These are phyloP conservation scores for Clathrospora elynae DNA, from an alignment of 2,329 filamentous ascomycete species.

Conservation along the genomic window DNA sequence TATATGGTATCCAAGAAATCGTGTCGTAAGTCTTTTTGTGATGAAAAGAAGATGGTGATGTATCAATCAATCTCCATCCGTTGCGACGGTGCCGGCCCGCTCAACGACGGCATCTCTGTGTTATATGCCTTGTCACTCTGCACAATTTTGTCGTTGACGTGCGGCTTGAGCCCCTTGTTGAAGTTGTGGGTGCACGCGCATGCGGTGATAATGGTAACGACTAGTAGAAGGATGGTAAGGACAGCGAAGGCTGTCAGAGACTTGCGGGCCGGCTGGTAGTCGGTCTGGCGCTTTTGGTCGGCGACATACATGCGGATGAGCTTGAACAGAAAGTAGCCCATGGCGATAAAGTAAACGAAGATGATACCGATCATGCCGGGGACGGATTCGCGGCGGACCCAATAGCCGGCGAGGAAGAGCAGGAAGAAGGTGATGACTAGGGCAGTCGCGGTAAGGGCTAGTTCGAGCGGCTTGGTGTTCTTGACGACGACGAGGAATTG, in stretches of 20 bases:
- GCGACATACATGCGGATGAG: conserved; percentile 88
- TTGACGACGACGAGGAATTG: conserved; percentile 94
- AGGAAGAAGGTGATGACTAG: conserved; percentile 91
- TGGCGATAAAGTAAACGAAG: conserved; percentile 81
- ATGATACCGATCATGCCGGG: conserved; percentile 78
- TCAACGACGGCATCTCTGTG: conserved; percentile 56
- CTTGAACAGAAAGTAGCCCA: conserved; percentile 98
- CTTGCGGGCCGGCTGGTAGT: conserved; percentile 79
- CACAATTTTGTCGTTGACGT: conserved; percentile 69
- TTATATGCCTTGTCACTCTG: conserved; percentile 57
- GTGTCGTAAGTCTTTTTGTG: conserved; percentile 29
- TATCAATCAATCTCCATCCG: conserved; percentile 50
- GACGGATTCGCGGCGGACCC: conserved; percentile 81
- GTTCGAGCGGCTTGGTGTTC: conserved; percentile 71
- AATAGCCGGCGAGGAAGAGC: conserved; percentile 81
- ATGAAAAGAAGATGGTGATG: conserved; percentile 13
- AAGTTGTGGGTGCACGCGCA: conserved; percentile 91
- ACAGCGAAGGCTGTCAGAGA: conserved; percentile 93
- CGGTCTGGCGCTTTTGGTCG: conserved; percentile 52
- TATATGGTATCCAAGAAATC: conserved; percentile 29
- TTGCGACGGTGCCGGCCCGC: conserved; percentile 51
- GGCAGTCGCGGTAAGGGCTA: conserved; percentile 83
- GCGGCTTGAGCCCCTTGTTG: conserved; percentile 82
- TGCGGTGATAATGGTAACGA: conserved; percentile 86
- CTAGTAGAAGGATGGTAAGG: conserved; percentile 85